These are phyloP conservation scores for Phanerochaete carnosa DNA, from an alignment of 768 basidiomycete genomes.

Conservation along the genomic window DNA sequence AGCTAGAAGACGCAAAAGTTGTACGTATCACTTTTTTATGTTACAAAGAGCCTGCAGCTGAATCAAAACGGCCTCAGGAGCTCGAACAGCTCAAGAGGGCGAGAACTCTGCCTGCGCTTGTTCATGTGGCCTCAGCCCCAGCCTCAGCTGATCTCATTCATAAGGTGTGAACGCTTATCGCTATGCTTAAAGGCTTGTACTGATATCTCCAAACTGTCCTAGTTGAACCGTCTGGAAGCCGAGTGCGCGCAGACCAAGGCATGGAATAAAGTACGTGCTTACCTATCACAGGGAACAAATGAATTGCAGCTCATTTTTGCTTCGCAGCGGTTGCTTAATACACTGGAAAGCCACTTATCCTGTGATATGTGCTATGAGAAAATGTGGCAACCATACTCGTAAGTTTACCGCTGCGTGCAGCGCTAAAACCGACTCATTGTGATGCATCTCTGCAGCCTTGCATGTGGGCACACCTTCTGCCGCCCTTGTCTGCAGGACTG, in stretches of 20 bases:
- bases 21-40: neutral
- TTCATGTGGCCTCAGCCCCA: neutral
- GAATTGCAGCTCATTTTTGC: neutral
- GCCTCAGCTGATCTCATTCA: neutral
- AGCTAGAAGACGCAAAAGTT: neutral
- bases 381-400: slow-evolving; percentile 71
- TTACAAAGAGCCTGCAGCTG: neutral
- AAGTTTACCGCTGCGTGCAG: slow-evolving; percentile 20
- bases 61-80: slow-evolving; percentile 5
- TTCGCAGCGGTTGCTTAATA: neutral
- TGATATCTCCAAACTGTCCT: neutral
- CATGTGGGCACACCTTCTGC: slow-evolving; percentile 74
- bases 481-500: slow-evolving; percentile 54
- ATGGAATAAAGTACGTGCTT: neutral
- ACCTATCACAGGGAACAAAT: neutral
- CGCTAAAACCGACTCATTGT: neutral
- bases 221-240: neutral
- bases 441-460: slow-evolving; percentile 39
- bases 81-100: slow-evolving; percentile 5
- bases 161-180: no score
- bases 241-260: neutral
- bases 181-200: no score
- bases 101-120: neutral
- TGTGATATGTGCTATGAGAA: slow-evolving; percentile 65
- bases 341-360: slow-evolving; percentile 48